Evolutionary conservation across 1,284 basidiomycete species (phyloP), one percentile per base, ranked within the genome.

Genomic region (Fomes fomentarius): DNA sequence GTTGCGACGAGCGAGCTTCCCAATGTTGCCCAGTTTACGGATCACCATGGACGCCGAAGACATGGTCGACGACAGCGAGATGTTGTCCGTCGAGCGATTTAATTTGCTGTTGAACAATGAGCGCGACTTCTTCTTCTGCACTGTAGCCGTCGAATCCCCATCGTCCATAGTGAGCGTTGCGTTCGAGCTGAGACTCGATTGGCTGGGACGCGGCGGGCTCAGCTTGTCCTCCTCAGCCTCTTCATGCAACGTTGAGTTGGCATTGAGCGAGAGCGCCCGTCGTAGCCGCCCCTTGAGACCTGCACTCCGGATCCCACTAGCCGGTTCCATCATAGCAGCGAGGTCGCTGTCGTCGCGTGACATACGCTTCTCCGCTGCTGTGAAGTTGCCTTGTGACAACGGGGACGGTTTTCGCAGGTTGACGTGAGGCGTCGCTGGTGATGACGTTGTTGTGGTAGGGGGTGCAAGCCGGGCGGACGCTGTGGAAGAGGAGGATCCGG

Each of bases 11-110:
- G 94, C 93, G n/a, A 97, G 80, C 73, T 92, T 94, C 42, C 94
- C 94, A 71, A 98, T 88, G 50, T 89, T 89, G 26, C 96, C 96
- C 47, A 99, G 87, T 76, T 97, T 98, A 64, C 96, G 87, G 66
- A 99, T 96, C 87, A 99, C 97, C 71, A 98, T 91, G 54, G 91
- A 94, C 8, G 96, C 96, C 50, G 92, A 94, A 58, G 91, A 94
- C 63, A 98, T 96, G 39, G 96, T 98, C n/a, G 93, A 96, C 28
- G 91, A 93, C 47, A 99, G 85, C 30, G 94, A 97, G 60, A 99
- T 96, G 72, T 99, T 99, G 72, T 99, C 96, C 40, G 95, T 97
- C 52, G 91, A 94, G 45, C 91, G 89, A 71, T 99, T 98, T 66
- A 94, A 77, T 63, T 91, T 88, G 61, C 91, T 87, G 73, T 95